Evolutionary conservation across 345 rosid species (phyloP).

Genomic region (Lepidium sativum): DNA sequence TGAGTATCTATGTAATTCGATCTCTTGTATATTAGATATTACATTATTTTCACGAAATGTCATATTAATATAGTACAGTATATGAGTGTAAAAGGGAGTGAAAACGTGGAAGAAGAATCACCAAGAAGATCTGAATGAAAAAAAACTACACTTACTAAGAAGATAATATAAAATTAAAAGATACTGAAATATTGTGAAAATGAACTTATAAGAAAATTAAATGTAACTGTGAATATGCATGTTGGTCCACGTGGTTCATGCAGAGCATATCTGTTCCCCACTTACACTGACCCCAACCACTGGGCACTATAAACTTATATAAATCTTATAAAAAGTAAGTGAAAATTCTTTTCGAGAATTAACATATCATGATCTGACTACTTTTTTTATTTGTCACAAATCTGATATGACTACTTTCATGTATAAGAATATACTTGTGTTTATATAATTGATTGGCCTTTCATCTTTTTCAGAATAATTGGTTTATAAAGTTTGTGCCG

Average conservation of each 20-base stretch:
- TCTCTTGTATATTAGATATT: too few species aligned
- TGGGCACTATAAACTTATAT: not conserved
- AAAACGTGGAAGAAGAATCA: conserved; percentile 14
- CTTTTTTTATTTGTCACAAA: too few species aligned
- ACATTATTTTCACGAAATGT: not conserved
- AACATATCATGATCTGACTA: too few species aligned
- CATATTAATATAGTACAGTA: not conserved
- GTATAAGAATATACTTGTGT: not conserved
- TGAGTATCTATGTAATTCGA: not conserved
- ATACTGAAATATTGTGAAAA: not conserved
- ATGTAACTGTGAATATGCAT: conserved; percentile 25
- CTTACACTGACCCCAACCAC: conserved; percentile 27
- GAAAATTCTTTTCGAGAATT: too few species aligned
- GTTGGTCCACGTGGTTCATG: conserved; percentile 33
- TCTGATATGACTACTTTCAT: conserved; percentile 3
- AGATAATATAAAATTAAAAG: not conserved
- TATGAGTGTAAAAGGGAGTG: not conserved
- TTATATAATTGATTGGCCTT: conserved; percentile 7
- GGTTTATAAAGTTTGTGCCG: not conserved
- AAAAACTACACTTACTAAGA: not conserved
- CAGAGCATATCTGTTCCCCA: conserved; percentile 29
- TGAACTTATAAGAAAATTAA: too few species aligned
- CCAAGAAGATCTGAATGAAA: not conserved
- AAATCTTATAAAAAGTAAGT: too few species aligned
- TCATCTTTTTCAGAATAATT: conserved; percentile 16